Evolutionary conservation across 345 rosid species (phyloP), one percentile per base, ranked within the genome.

Genomic region (Erucastrum elatum): DNA sequence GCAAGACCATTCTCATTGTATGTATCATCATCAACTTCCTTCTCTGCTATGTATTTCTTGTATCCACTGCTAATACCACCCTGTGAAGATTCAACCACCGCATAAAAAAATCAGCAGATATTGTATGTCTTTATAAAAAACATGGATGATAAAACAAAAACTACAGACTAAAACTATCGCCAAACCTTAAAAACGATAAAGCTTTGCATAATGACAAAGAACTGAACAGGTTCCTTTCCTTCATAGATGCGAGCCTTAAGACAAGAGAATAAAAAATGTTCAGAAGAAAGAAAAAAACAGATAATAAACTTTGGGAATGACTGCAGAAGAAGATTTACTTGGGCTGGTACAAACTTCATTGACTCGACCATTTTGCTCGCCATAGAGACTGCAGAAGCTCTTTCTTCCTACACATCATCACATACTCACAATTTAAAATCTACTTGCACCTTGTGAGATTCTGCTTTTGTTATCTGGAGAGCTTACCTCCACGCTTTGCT

Each of bases 191-290:
- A 88, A 53, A 89, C 85, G 64, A 96, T 87, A 72, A 90, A 90
- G 87, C 94, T 90, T 85, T 96, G 99, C 77, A 96, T 86, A 83
- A 96, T 91, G 41, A 89, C 81, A 71, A 88, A 89, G 90, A 96
- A 91, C 77, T 90, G 99, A 81, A 91, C 69, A 3, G 99, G 92
- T 84, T 96, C 99, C 56, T 85, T 85, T 83, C 97, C 98, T 88
- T 96, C 99, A 79, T 86, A 87, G 80, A 92, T 77, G 75, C 94
- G 90, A 71, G 93, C 95, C 99, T 96, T 80, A 12, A 46, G 76
- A 85, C 72, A 68, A 58, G 64, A 78, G 15, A 39, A 70, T 73
- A 53, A 87, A 77, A 73, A 10, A 64, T n/a, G n/a, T n/a, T n/a
- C n/a, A n/a, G n/a, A n/a, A n/a, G n/a, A 67, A 69, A 74, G 13